Conservation (phyloP, 1,284 basidiomycete species). For the Trametes sp. region DNA sequence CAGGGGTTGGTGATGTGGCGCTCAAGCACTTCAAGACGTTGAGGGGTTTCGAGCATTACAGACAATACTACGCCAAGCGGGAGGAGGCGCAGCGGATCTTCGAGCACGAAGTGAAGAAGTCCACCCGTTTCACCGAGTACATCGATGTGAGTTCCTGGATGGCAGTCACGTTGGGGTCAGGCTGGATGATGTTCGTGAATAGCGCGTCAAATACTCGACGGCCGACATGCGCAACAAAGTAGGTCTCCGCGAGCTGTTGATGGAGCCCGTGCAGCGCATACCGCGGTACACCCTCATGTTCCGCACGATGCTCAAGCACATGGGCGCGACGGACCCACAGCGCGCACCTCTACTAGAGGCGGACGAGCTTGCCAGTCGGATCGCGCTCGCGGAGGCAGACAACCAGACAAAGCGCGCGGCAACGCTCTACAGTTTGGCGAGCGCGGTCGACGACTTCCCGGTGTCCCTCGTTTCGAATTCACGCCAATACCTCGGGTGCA, state of each 20-base stretch:
- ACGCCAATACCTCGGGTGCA: conserved; percentile 89
- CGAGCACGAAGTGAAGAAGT: conserved; percentile 81
- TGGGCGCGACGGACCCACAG: conserved; percentile 80
- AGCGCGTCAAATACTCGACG: conserved; percentile 91
- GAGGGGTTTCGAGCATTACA: conserved; percentile 89
- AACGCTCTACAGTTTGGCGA: conserved; percentile 86
- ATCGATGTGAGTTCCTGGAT: conserved; percentile 71
- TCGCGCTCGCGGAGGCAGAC: conserved; percentile 93
- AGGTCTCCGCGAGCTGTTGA: conserved; percentile 92
- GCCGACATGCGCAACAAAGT: conserved; percentile 85
- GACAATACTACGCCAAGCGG: conserved; percentile 89
- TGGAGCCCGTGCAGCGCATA: conserved; percentile 99
- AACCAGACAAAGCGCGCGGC: conserved; percentile 91
- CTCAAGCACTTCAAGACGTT: conserved; percentile 85
- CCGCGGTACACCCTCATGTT: conserved; percentile 96
- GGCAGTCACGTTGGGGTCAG: conserved; percentile 1
- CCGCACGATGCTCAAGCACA: conserved; percentile 88
- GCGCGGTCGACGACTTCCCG: conserved; percentile 92
- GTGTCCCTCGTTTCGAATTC: conserved; percentile 86
- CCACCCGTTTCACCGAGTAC: conserved; percentile 80
- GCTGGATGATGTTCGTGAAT: conserved; percentile 15
- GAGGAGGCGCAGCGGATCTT: conserved; percentile 94
- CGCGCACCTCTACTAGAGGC: conserved; percentile 87
- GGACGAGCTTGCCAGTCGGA: conserved; percentile 86
- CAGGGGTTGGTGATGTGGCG: conserved; percentile 84